Conservation (phyloP, 2,329 filamentous ascomycete genomes). For the Aspergillus novoparasiticus region DNA sequence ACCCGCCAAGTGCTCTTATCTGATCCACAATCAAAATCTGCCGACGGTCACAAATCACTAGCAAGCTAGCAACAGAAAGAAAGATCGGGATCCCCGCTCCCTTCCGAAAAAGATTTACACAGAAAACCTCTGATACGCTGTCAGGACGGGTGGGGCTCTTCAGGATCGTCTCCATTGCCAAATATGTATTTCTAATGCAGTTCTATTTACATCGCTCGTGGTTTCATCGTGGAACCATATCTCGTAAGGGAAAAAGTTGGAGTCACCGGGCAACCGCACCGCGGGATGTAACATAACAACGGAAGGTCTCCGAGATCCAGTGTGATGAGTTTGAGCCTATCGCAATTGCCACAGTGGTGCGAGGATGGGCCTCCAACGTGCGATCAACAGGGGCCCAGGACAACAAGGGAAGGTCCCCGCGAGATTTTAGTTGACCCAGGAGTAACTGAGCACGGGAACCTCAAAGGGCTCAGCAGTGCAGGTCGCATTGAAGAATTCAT, state of each 20-base stretch:
- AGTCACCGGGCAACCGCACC: neutral
- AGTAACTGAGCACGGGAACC: slow-evolving; percentile 28
- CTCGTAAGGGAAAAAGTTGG: neutral
- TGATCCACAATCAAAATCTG: no score
- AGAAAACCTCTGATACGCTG: no score
- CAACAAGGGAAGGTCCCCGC: neutral
- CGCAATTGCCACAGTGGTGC: neutral
- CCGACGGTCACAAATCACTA: no score
- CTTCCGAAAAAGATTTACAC: no score
- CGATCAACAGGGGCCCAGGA: neutral
- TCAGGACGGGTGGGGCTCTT: no score
- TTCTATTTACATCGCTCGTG: neutral
- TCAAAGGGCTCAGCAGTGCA: slow-evolving; percentile 29
- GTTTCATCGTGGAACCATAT: neutral
- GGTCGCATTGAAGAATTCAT: slow-evolving; percentile 31
- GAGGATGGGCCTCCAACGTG: neutral
- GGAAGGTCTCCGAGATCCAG: neutral
- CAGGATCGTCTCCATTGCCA: neutral
- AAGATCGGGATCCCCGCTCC: no score
- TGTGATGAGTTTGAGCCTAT: neutral
- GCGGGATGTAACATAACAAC: neutral
- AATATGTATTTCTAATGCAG: neutral
- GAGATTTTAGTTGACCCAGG: slow-evolving; percentile 21
- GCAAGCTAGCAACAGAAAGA: no score
- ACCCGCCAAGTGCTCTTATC: no score